Percentiles rank a stretch among this genome's conserved stretches.
Evolutionary conservation across 2,329 filamentous ascomycete genomes (phyloP).

Genomic region (Fragosphaeria purpurea): DNA sequence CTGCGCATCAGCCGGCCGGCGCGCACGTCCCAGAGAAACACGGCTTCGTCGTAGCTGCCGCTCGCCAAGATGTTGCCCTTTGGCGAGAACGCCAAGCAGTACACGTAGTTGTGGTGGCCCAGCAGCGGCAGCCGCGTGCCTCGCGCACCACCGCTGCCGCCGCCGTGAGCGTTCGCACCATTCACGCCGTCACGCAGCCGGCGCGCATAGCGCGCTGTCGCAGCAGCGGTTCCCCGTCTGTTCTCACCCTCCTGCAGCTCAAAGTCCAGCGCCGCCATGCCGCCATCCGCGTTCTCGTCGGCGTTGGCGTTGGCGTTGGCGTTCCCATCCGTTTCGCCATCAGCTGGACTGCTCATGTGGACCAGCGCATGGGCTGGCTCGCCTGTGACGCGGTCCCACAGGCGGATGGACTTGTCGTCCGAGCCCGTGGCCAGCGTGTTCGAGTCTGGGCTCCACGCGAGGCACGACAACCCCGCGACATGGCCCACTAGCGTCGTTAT

Average conservation of each 20-base stretch:
- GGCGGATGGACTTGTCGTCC: conserved; percentile 89
- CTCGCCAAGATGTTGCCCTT: conserved; percentile 96
- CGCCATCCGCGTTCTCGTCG: not conserved
- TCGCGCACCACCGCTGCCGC: conserved; percentile 13
- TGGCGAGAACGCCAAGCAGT: conserved; percentile 88
- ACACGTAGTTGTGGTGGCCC: conserved; percentile 94
- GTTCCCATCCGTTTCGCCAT: not conserved
- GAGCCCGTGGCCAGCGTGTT: conserved; percentile 80
- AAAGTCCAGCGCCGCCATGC: not conserved
- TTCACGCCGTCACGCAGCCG: conserved; percentile 4
- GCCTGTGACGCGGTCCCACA: conserved; percentile 71
- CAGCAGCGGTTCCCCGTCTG: conserved; percentile 1
- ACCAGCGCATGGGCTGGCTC: conserved; percentile 25
- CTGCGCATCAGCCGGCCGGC: conserved; percentile 81
- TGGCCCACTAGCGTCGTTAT: conserved; percentile 89
- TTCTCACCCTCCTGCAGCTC: not conserved
- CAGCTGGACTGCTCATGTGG: conserved; percentile 11
- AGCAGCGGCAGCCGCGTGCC: conserved; percentile 49
- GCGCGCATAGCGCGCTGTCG: conserved; percentile 1
- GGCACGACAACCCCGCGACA: conserved; percentile 80
- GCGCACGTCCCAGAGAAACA: conserved; percentile 93
- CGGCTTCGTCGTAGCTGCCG: conserved; percentile 92
- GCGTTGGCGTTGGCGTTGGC: not conserved
- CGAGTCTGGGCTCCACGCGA: conserved; percentile 91
- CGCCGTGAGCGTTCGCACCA: conserved; percentile 6